Evolutionary conservation across 2,329 filamentous ascomycete genomes (phyloP).

Genomic region (Fusarium anguioides): DNA sequence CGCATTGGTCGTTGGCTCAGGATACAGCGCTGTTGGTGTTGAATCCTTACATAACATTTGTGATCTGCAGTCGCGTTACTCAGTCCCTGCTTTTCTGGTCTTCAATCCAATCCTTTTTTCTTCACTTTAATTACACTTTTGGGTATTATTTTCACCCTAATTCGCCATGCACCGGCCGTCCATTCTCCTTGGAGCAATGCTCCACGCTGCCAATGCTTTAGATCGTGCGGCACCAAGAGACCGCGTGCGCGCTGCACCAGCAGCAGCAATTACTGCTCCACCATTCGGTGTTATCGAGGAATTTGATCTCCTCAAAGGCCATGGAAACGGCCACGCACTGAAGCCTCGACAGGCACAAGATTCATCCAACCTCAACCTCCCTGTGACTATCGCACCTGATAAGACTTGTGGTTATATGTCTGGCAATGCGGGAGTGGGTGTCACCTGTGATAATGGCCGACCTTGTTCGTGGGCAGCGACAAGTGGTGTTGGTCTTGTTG

Average conservation of each 20-base stretch:
- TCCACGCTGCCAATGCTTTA: rapidly evolving
- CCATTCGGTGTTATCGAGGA: not conserved
- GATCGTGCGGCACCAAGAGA: not conserved
- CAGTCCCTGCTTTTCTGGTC: not conserved
- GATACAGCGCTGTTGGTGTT: no score
- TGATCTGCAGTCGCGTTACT: not conserved
- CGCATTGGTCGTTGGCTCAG: not conserved
- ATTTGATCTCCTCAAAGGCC: not conserved
- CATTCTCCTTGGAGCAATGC: not conserved
- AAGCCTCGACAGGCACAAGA: not conserved
- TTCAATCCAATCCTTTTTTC: not conserved
- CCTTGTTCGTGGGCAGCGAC: not conserved
- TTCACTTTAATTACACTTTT: not conserved
- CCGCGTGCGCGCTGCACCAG: not conserved
- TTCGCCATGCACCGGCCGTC: not conserved
- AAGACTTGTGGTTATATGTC: not conserved
- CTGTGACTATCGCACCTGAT: not conserved
- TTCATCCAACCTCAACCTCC: not conserved
- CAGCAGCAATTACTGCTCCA: not conserved
- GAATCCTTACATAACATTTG: not conserved
- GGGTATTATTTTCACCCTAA: not conserved
- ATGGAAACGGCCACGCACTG: not conserved
- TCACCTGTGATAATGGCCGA: not conserved
- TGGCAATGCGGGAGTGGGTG: not conserved
- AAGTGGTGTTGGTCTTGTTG: not conserved